Percentiles rank a stretch among this genome's conserved stretches.
Evolutionary conservation across 2,329 filamentous ascomycete species (phyloP).

Genomic region (Zasmidium citrigriseum): DNA sequence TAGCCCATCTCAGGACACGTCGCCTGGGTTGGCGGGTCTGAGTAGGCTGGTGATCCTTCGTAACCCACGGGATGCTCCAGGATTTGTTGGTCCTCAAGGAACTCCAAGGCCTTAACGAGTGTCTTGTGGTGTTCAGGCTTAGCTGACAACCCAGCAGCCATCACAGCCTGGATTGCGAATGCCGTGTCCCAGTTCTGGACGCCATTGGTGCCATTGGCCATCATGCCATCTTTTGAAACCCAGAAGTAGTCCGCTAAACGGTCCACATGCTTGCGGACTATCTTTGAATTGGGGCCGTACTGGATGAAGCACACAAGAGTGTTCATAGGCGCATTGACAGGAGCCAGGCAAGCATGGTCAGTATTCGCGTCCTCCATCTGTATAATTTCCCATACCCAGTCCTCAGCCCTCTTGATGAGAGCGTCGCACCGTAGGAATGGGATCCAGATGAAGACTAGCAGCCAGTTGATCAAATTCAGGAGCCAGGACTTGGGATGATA

Average conservation of each 20-base stretch:
- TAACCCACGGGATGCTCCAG: conserved; percentile 78
- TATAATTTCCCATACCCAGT: conserved; percentile 79
- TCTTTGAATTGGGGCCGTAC: conserved; percentile 73
- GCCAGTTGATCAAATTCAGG: conserved; percentile 75
- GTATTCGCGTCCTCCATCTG: conserved; percentile 94
- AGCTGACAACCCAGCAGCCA: conserved; percentile 75
- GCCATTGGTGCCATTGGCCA: conserved; percentile 96
- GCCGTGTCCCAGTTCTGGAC: conserved; percentile 97
- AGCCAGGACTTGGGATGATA: conserved; percentile 91
- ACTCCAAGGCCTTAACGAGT: conserved; percentile 78
- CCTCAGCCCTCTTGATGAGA: conserved; percentile 72
- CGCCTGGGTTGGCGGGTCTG: conserved; percentile 33
- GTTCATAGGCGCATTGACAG: conserved; percentile 90
- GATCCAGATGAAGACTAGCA: conserved; percentile 76
- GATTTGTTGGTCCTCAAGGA: conserved; percentile 89
- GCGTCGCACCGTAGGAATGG: conserved; percentile 70
- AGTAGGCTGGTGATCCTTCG: conserved; percentile 57
- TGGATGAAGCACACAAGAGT: conserved; percentile 81
- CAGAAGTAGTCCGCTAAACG: conserved; percentile 84
- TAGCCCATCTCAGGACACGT: conserved; percentile 53
- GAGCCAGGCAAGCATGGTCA: conserved; percentile 79
- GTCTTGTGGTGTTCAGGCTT: conserved; percentile 79
- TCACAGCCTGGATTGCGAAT: conserved; percentile 80
- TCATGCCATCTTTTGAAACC: conserved; percentile 89
- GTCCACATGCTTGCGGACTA: conserved; percentile 75